A percentile compares a stretch with the other conserved stretches of the same genome.
Conservation (phyloP, 2,329 filamentous ascomycete species). For the Penicillium sp. region DNA sequence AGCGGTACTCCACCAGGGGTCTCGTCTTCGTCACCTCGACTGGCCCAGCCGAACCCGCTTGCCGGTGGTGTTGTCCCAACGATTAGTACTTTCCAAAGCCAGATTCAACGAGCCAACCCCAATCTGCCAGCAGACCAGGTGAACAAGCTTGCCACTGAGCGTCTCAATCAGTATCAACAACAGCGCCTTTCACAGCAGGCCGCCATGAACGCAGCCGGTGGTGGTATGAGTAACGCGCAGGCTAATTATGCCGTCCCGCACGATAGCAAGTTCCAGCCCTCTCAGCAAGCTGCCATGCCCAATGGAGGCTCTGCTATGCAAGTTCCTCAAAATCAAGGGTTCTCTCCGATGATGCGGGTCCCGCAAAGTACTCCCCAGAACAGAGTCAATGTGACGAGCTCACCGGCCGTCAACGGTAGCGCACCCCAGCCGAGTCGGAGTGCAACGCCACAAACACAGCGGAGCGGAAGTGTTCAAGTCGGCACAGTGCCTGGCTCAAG, state of each 20-base stretch:
- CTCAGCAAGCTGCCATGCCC: constrained; percentile 28
- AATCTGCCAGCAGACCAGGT: constrained; percentile 50
- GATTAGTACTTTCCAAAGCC: constrained; percentile 49
- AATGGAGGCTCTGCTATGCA: constrained; percentile 37
- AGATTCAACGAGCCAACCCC: constrained; percentile 48
- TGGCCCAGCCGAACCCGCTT: constrained; percentile 45
- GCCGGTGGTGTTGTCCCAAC: constrained; percentile 51
- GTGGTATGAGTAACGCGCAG: constrained; percentile 39
- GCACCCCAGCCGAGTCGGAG: constrained; percentile 40
- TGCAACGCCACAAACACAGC: constrained; percentile 43
- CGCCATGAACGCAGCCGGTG: constrained; percentile 48
- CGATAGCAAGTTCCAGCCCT: constrained; percentile 33
- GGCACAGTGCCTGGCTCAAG: constrained; percentile 32
- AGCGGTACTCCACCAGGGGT: constrained; percentile 34
- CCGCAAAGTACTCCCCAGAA: constrained; percentile 43
- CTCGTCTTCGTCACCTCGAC: constrained; percentile 43
- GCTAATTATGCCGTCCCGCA: constrained; percentile 37
- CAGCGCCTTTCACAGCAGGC: constrained; percentile 45
- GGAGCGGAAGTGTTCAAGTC: constrained; percentile 39
- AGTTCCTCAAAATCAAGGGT: constrained; percentile 45
- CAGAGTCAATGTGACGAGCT: constrained; percentile 34
- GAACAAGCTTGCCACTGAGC: constrained; percentile 47
- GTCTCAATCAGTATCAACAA: constrained; percentile 44
- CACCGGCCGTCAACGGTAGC: constrained; percentile 42
- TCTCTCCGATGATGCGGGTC: constrained; percentile 50